These are phyloP conservation scores for Parascedosporium putredinis DNA, from an alignment of 2,329 filamentous ascomycete genomes.

Conservation along the genomic window DNA sequence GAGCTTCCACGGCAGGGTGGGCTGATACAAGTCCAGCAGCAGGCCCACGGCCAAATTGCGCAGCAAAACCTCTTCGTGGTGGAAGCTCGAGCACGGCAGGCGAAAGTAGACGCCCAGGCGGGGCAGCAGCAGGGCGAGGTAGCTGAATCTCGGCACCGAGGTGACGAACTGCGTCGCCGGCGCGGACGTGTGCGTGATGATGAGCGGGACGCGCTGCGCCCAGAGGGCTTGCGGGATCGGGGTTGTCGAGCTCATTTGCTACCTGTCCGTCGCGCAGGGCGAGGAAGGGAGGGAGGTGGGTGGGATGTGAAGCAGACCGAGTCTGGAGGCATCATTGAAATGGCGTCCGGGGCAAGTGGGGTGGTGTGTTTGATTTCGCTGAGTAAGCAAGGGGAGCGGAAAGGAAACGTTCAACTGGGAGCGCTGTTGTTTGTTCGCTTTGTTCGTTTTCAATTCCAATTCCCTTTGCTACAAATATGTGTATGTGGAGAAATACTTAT, in stretches of 20 bases:
- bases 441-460: too few species aligned
- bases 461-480: too few species aligned
- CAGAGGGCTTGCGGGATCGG: slow-evolving; percentile 39
- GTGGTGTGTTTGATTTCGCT: too few species aligned
- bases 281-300: too few species aligned
- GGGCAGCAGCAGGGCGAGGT: slow-evolving; percentile 46
- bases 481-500: too few species aligned
- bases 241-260: slow-evolving; percentile 8
- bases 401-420: too few species aligned
- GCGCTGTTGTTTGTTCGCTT: too few species aligned
- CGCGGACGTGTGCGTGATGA: slow-evolving; percentile 39
- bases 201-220: slow-evolving; percentile 41
- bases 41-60: slow-evolving; percentile 43
- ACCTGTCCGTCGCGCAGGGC: background rate
- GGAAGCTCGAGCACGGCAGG: slow-evolving; percentile 45
- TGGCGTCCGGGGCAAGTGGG: too few species aligned
- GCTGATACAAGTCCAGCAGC: slow-evolving; percentile 47
- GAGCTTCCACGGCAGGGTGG: slow-evolving; percentile 42
- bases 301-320: too few species aligned
- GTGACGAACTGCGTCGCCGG: slow-evolving; percentile 40
- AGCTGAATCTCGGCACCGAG: slow-evolving; percentile 47
- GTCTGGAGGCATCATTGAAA: background rate
- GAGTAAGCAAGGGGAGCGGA: too few species aligned
- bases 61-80: slow-evolving; percentile 43
- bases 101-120: slow-evolving; percentile 43